phyloP scores from a whole-genome alignment of 2,329 filamentous ascomycete species.

The Neonectria ditissima region DNA sequence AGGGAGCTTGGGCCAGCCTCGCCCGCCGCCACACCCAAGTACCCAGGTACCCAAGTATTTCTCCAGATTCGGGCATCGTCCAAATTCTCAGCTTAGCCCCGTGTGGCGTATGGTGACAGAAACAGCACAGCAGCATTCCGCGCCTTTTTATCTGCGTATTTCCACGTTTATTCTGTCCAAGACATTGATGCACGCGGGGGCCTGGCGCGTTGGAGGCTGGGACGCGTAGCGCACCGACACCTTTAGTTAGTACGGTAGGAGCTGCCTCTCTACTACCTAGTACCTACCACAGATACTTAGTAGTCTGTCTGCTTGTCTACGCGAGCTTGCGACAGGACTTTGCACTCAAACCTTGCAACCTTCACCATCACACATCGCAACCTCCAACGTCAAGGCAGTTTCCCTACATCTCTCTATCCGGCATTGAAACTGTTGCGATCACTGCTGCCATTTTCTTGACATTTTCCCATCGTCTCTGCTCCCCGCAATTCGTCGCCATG shows the following conservation, averaged over 20 bases:
- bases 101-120: constrained; percentile 15
- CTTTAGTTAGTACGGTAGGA: background rate
- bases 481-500: constrained; percentile 38
- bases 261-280: background rate
- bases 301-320: no score
- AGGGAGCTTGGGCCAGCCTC: constrained; percentile 35
- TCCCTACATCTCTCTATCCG: constrained; percentile 1
- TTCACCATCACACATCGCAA: constrained; percentile 17
- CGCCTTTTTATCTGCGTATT: background rate
- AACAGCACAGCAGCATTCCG: background rate
- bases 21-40: constrained; percentile 19
- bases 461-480: constrained; percentile 26
- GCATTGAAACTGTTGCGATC: constrained; percentile 12
- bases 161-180: constrained; percentile 28
- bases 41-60: background rate
- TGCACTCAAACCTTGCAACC: constrained; percentile 2
- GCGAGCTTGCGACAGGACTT: background rate
- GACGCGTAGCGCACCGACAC: background rate
- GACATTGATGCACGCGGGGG: background rate
- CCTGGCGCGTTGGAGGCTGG: background rate
- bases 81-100: background rate
- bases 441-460: constrained; percentile 23
- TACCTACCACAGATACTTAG: no score
- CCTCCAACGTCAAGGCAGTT: constrained; percentile 11
- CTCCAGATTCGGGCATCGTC: no score